These are phyloP conservation scores for Tillandsia leiboldiana DNA, from an alignment of 176 grass and related monocot species.

Conservation along the genomic window DNA sequence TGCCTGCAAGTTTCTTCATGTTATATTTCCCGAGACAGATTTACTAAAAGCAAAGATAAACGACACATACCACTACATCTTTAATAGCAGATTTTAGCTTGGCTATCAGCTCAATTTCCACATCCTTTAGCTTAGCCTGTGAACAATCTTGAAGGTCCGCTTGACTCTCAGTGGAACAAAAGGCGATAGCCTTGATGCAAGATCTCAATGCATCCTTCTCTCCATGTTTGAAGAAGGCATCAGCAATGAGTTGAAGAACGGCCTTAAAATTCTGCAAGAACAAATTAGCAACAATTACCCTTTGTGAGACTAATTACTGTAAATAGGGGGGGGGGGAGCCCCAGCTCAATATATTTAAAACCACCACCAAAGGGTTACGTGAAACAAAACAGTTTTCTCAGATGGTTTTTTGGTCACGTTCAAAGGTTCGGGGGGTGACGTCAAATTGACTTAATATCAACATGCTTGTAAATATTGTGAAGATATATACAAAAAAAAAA, in stretches of 20 bases:
- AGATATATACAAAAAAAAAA: background rate
- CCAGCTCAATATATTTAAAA: too few relatives aligned
- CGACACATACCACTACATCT: constrained; percentile 64
- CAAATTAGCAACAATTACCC: constrained; percentile 3
- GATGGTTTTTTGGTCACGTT: too few relatives aligned
- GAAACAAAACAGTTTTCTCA: too few relatives aligned
- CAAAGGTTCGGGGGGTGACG: too few relatives aligned
- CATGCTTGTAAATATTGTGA: too few relatives aligned
- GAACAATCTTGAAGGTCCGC: constrained; percentile 86
- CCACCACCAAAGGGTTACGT: too few relatives aligned
- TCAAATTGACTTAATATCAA: too few relatives aligned
- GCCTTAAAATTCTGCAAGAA: constrained; percentile 76
- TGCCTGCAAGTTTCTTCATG: constrained; percentile 39
- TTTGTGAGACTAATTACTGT: background rate
- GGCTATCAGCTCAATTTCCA: constrained; percentile 73
- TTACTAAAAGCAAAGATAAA: constrained; percentile 12
- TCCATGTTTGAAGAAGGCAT: constrained; percentile 98
- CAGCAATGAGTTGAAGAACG: constrained; percentile 62
- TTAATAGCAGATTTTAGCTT: constrained; percentile 91
- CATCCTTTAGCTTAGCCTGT: constrained; percentile 74
- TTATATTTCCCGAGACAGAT: background rate
- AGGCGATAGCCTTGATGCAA: constrained; percentile 75
- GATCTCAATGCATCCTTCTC: constrained; percentile 89
- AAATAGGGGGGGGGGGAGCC: too few relatives aligned
- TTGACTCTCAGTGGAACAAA: constrained; percentile 71